Base-by-base conservation (phyloP, 2,329 filamentous ascomycete genomes). In the Aspergillus candidus region DNA sequence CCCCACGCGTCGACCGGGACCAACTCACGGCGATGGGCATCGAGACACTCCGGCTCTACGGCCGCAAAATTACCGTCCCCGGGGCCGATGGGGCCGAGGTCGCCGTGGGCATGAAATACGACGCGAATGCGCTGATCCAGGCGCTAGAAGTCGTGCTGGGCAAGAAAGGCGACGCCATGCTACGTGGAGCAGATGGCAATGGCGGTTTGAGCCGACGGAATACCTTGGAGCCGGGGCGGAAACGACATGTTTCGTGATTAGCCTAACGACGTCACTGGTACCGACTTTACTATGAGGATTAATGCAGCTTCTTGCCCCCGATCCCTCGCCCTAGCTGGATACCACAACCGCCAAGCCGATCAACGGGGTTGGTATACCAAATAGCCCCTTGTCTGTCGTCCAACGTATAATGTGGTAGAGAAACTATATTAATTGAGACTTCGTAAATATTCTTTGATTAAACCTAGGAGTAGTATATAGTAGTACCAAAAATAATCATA, bases 121-220 rank as follows among this genome's bases (percentile, higher is more conserved):
- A 96, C 65, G 76, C 82, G 43, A 82, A 77, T 41, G 89, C 82
- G 0, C 65, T 96, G 50, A 73, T 76, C 3, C 84, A 88, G 62
- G 85, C 87, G 1, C 66, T 96, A 34, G 84, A 89, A 65, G 82
- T 83, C 0, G 83, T 94, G 7, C 72, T 94, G 44, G 88, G 87
- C 0, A 79, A 73, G 49, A 75, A 76, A 40, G 68, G 71, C n/a
- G 78, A 80, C 61, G 65, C 69, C 1, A 72, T 75, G 60, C 61
- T 67, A 29, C 55, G 67, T 39, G 66, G 63, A 8, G 63, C 56
- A 4, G 32, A 62, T 11, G 62, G 61, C 11, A 63, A 53, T 34
- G 74, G 72, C 22, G 22, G 22, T 18, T 62, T 69, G 50, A 77
- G 72, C 54, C 68, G 81, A 54, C 69, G 81, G 48, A 84, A 84